Evolutionary conservation across 805 yeast genomes (phyloP), one percentile per base, ranked within the genome.

Genomic region (Grigorovia humatica): DNA sequence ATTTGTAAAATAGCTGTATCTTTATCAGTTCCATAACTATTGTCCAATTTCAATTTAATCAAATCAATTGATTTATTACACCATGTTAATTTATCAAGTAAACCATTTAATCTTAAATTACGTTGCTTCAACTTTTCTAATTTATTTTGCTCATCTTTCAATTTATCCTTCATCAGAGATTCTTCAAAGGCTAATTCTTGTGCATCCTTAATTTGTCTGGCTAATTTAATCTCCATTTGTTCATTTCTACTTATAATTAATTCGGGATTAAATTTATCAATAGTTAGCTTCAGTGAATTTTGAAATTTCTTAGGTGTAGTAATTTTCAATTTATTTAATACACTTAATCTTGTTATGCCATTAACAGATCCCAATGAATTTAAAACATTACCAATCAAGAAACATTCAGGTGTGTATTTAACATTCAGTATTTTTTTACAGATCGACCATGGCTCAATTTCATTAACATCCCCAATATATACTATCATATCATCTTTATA

Each of bases 101-200:
- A 57, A 23, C 54, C 51, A 12, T 54, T 44, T n/a, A 57, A 9
- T 46, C 60, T 59, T 13, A 49, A 49, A 8, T 54, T 44, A 30
- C 48, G 48, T 20, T 47, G 41, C 23, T 54, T 51, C 17, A 53
- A 30, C 40, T 49, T 47, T 23, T 52, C 40, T 9, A 48, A 17
- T 38, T 40, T 18, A 2, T 18, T 77, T 54, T 76, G 70, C 43
- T 72, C 66, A 59, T 77, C 77, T 59, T 82, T 81, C 44, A 73
- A 57, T 56, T 70, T 74, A 65, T 86, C 93, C 47, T 70, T 72
- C 40, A 74, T 68, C 48, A 85, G 67, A 0, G 88, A 80, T 54
- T 74, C 76, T 56, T 79, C 75, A 60, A 80, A 86, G 18, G 87
- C 88, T 48, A 71, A 69, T 57, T 85, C 88, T 64, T 85, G 93